Base-by-base conservation (phyloP, 108 stramenopile genomes). In the Poteriospumella lacustris region DNA sequence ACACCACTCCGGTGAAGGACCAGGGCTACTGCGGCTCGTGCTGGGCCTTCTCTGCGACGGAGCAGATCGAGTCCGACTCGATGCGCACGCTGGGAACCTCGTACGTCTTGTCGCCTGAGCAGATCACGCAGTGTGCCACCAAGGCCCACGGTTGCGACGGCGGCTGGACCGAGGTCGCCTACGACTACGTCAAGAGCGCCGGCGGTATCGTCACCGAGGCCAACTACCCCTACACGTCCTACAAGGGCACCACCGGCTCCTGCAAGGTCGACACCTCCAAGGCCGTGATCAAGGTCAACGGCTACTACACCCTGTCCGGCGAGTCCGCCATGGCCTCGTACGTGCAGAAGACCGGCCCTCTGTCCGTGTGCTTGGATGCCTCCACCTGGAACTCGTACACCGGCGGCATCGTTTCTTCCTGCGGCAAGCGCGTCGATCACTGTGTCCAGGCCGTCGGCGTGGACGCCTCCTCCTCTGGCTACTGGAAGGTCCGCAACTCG, bases 371-470 rank as follows among this genome's bases (percentile, higher is more conserved):
- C 78, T 42, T 82, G 31, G 58, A 82, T 38, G 81, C 81, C 43
- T 47, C 29, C 42, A 26, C 33, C 33, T 82, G 81, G 81, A 64
- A 78, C 64, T 59, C 60, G 36, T 82, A 82, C 81, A 78, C 64
- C 40, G 77, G 64, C 38, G 81, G 81, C 43, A 76, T 82, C 31
- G 26, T 82, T 12, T 44, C 59, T 36, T 59, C 34, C 39, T 40
- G 1, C 58, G 77, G 76, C 34, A 73, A 73, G 33, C 12, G 12
- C 33, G 39, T 82, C 19, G 81, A 82, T 43, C 81, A 82, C 77
- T 82, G 81, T 64, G 81, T 82, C 42, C 81, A 82, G 68, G 76
- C 76, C 38, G 77, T 82, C 43, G 81, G 81, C 2, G 64, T 68
- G 5, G 43, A 60, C 24, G 43, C 76, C 19, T 19, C 19, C 19